Evolutionary conservation across 108 stramenopile species (phyloP), one percentile per base, ranked within the genome.

Genomic region (Cyclotella atomus): DNA sequence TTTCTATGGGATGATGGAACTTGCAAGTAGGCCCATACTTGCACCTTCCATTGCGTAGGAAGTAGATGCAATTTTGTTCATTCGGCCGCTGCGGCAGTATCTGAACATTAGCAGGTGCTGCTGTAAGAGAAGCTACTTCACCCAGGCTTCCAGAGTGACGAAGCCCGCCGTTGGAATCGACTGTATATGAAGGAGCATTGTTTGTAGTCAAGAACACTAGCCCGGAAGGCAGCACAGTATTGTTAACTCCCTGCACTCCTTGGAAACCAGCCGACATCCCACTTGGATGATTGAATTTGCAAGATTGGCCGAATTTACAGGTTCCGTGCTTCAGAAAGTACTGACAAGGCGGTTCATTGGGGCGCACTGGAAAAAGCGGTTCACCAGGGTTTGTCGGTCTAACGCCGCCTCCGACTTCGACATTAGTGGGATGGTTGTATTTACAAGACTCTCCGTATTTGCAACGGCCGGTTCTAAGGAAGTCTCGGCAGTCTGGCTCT

Each of bases 361-460:
- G 92, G 4, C 96, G 87, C 16, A 92, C 30, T 19, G 96, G 96
- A 75, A 91, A 96, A 44, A 89, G 44, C n/a, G 93, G 91, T 56
- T 93, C 92, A 8, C 80, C 73, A 15, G 91, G 91, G 61, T 95
- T 82, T 14, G 75, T 67, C 10, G 89, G 92, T 62, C 88, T 88
- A 67, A 89, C 82, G 30, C 96, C 96, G 38, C 96, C 96, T 53
- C 90, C 92, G 47, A 79, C 91, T 64, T 92, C 91, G 17, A 96
- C 93, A 61, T 94, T 90, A 3, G 89, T 68, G 20, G 96, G 94
- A 53, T 97, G 96, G 30, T 91, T 85, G 68, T 93, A 97, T 68
- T 97, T 97, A 84, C 96, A 97, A 3, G 90, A 91, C 33, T 89
- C 89, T 17, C 94, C 96, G 49, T 97, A 97, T 68, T 95, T 97